Evolutionary conservation across 1,139 yeast species (phyloP).

Genomic region (Spathaspora sp.): DNA sequence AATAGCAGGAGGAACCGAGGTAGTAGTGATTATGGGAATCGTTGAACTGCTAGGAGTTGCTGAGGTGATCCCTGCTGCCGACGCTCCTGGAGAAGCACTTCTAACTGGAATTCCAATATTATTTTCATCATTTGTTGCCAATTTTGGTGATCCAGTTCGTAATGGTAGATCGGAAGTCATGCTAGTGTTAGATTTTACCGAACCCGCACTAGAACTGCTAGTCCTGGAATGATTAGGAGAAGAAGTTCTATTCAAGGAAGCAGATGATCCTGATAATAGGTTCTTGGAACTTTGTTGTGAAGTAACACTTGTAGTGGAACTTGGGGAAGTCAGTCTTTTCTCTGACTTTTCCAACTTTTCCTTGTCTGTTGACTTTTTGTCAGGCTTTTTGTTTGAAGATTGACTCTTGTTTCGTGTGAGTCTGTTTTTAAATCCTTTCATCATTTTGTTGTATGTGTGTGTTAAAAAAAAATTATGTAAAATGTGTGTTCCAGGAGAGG

Average conservation of each 20-base stretch:
- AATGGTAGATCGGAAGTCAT: conserved; percentile 16
- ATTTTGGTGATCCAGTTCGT: conserved; percentile 26
- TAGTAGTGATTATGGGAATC: conserved; percentile 1
- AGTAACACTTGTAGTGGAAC: conserved; percentile 11
- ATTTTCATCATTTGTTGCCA: conserved; percentile 23
- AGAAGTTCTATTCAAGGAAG: conserved; percentile 23
- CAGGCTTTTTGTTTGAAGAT: conserved; percentile 36
- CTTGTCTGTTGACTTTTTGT: conserved; percentile 29
- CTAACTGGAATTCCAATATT: not conserved
- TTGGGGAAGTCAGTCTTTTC: conserved; percentile 14
- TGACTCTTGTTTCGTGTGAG: conserved; percentile 47
- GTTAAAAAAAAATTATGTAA: not conserved
- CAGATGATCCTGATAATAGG: conserved; percentile 17
- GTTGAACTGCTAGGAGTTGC: conserved; percentile 4
- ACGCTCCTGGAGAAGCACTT: not conserved
- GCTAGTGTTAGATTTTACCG: conserved; percentile 24
- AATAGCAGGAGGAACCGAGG: conserved; percentile 2
- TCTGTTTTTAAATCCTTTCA: conserved; percentile 52
- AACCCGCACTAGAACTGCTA: conserved; percentile 32
- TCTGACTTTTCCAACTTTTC: conserved; percentile 28
- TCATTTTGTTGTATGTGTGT: conserved; percentile 33
- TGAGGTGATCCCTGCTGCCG: conserved; percentile 2
- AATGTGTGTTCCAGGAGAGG: not conserved
- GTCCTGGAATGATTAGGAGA: conserved; percentile 21
- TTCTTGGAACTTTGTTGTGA: conserved; percentile 31